Evolutionary conservation across 148 eudicot genomes (phyloP).

Genomic region (Amaranthus cruentus): DNA sequence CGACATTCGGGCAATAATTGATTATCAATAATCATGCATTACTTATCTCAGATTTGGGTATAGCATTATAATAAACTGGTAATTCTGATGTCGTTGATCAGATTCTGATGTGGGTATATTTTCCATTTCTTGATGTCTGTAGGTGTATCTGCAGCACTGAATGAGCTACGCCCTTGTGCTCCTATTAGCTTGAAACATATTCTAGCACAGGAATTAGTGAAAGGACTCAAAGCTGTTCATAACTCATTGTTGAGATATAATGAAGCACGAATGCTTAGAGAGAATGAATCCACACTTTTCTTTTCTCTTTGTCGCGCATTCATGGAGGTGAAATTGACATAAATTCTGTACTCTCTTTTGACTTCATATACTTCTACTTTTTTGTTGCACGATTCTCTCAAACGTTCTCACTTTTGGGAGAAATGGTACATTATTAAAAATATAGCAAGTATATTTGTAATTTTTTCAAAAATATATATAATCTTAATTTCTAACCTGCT

Average conservation of each 20-base stretch:
- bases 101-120: slow-evolving; percentile 1
- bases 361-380: background rate
- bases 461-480: no score
- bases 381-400: no score
- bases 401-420: no score
- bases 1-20: no score
- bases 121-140: slow-evolving; percentile 11
- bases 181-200: slow-evolving; percentile 88
- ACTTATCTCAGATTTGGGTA: background rate
- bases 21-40: background rate
- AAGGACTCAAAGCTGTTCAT: slow-evolving; percentile 80
- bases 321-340: slow-evolving; percentile 51
- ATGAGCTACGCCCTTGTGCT: slow-evolving; percentile 93
- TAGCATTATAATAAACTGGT: background rate
- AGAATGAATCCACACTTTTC: slow-evolving; percentile 81
- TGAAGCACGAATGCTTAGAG: slow-evolving; percentile 73
- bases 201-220: slow-evolving; percentile 84
- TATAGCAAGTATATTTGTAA: no score
- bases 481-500: background rate
- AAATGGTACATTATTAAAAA: no score
- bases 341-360: background rate
- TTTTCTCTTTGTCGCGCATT: slow-evolving; percentile 90
- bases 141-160: slow-evolving; percentile 97
- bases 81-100: background rate
- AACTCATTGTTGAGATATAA: slow-evolving; percentile 80